These are phyloP conservation scores for Penicillium sp. DNA, from an alignment of 2,329 filamentous ascomycete genomes.

Conservation along the genomic window DNA sequence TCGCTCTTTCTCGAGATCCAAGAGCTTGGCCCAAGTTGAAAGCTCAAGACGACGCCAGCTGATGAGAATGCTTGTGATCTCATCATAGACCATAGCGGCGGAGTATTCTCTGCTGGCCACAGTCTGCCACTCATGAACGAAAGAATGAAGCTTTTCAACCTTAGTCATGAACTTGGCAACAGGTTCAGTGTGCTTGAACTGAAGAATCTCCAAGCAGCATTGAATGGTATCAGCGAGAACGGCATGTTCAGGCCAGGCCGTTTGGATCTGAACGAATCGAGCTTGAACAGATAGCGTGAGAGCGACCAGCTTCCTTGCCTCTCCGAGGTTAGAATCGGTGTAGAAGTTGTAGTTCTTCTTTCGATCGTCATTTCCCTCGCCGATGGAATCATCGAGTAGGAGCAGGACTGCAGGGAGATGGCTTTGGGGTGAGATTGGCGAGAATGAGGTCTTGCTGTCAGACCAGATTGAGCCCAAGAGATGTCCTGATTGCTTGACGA, in stretches of 20 bases:
- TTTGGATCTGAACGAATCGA: slow-evolving; percentile 67
- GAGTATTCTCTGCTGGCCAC: slow-evolving; percentile 80
- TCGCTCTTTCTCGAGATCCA: slow-evolving; percentile 76
- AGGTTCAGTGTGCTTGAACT: slow-evolving; percentile 74
- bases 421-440: slow-evolving; percentile 42
- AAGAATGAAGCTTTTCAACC: slow-evolving; percentile 79
- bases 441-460: slow-evolving; percentile 20
- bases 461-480: slow-evolving; percentile 37
- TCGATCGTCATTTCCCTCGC: slow-evolving; percentile 45
- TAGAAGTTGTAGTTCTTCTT: slow-evolving; percentile 78
- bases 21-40: slow-evolving; percentile 82
- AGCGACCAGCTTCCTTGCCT: slow-evolving; percentile 68
- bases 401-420: slow-evolving; percentile 66
- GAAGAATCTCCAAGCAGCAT: slow-evolving; percentile 70
- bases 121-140: slow-evolving; percentile 90
- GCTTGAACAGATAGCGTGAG: slow-evolving; percentile 66
- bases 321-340: slow-evolving; percentile 69
- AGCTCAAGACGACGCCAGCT: slow-evolving; percentile 88
- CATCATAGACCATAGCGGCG: slow-evolving; percentile 66
- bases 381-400: slow-evolving; percentile 59
- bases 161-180: slow-evolving; percentile 81
- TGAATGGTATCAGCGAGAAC: slow-evolving; percentile 73
- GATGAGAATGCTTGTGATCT: slow-evolving; percentile 75
- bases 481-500: slow-evolving; percentile 35
- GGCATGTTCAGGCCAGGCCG: slow-evolving; percentile 67